Base-by-base conservation (phyloP, 2,329 filamentous ascomycete species). In the Fusarium musae region DNA sequence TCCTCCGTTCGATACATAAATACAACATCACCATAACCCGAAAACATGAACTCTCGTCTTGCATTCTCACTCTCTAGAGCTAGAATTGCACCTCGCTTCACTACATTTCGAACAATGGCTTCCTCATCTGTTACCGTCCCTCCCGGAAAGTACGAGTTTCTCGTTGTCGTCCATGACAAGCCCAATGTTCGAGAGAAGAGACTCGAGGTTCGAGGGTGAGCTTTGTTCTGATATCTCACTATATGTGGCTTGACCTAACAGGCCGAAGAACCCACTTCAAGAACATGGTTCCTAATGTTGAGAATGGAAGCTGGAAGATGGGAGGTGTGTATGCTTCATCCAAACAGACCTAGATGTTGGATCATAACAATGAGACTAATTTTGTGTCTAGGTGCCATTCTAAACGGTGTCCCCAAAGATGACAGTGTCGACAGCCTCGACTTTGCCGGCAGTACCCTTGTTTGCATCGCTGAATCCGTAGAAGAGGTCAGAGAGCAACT, bases 401-500 rank as follows among this genome's bases (percentile, higher is more conserved):
- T 96, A 12, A 87, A 92, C 46, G 87, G 89, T 13, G 86, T 92
- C 40, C 92, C 93, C 39, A 85, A 88, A 10, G 89, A 92, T 65
- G 87, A 92, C 30, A 83, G 88, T 58, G 80, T 86, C 15, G 82
- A 84, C 9, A 88, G 87, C 26, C 88, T 90, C 47, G 90, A 92
- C 79, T 94, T 96, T 83, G 89, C 90, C 72, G 94, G 94, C 46
- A 94, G 92, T 80, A 89, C 91, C 23, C 84, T 96, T 78, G 85
- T 97, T 34, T 85, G 89, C 43, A 81, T 88, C 36, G 94, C 93
- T 12, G 87, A 89, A 70, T 91, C 87, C 13, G 90, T 88, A 76
- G 92, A 95, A 72, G 92, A 94, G 80, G 89, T 93, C 5, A 80
- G 92, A 44, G 87, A 92, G 75, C 79, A 88, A 58, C 80, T 97